Evolutionary conservation across 78 protist genomes (phyloP).

Genomic region (Guillardia theta): DNA sequence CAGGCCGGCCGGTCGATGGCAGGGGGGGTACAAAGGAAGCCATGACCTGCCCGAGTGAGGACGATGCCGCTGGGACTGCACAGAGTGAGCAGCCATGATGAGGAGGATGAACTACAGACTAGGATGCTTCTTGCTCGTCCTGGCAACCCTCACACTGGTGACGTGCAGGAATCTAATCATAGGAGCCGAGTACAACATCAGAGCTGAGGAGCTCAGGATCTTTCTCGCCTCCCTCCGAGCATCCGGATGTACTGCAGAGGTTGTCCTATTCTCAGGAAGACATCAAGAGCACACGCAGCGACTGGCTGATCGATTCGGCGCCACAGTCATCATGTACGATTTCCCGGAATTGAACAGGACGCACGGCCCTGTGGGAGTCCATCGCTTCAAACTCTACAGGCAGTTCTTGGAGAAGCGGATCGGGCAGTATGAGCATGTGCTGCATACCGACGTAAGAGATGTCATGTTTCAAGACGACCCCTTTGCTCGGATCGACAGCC

Average conservation of each 20-base stretch:
- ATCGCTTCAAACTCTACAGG: conserved; percentile 7
- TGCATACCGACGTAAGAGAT: not conserved
- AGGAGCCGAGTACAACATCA: conserved; percentile 16
- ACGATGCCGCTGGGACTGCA: too few species aligned
- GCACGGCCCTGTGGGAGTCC: conserved; percentile 23
- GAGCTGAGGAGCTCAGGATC: not conserved
- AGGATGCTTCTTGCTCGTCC: too few species aligned
- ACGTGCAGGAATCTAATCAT: not conserved
- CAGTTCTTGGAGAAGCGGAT: not conserved
- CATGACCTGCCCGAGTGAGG: too few species aligned
- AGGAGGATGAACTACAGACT: too few species aligned
- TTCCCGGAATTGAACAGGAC: not conserved
- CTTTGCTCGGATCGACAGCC: not conserved
- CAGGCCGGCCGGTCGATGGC: too few species aligned
- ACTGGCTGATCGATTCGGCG: not conserved
- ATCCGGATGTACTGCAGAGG: not conserved
- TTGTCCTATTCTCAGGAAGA: not conserved
- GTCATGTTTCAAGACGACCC: conserved; percentile 43
- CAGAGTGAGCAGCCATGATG: too few species aligned
- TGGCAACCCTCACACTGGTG: not conserved
- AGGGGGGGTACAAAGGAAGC: too few species aligned
- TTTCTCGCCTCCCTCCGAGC: conserved; percentile 11
- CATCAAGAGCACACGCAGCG: not conserved
- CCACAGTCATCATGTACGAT: not conserved
- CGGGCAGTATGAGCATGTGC: not conserved